Base-by-base conservation (phyloP, 768 basidiomycete genomes). In the Pisolithus tinctorius region DNA sequence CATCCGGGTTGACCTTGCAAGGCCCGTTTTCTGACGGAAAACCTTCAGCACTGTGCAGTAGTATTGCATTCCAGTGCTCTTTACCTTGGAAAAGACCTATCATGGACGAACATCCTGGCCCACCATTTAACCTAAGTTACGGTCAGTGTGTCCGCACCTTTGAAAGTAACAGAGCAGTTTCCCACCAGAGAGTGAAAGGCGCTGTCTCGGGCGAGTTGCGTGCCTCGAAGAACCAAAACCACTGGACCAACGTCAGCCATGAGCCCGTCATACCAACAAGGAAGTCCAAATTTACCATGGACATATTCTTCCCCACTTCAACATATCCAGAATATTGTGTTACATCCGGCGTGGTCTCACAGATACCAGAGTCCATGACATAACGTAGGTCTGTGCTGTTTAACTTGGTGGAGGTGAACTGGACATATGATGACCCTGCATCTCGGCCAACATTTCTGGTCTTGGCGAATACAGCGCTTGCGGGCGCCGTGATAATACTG, bases 141-240 rank as follows among this genome's bases (percentile, higher is more conserved):
- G n/a, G n/a, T 40, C 31, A 41, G 56, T 38, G 51, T 53, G 52
- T 38, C 47, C 36, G 26, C 3, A 31, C 1, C 20, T 20, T 20
- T 20, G 20, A 13, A 11, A 13, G 20, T 5, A 16, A 38, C 8
- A 27, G 27, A 23, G 10, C 14, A 48, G 11, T 44, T 25, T 27
- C 63, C 38, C 51, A 80, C 83, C 84, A 86, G 23, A 85, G 69
- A 2, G 82, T 82, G 58, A 86, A 80, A 0, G 83, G 83, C 0
- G 83, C 82, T 1, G 74, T 81, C 45, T 82, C 78, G 0, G 83
- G 80, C 3, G 72, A 67, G 29, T 77, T 65, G 13, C 84, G 74
- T 2, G 84, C 75, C 54, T 81, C 84, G 48, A 86, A 86, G 64
- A 84, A 86, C 81, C 83, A 86, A 59, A 85, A 86, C 81, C 81